phyloP scores from a whole-genome alignment of 2,329 filamentous ascomycete genomes.

The Cryphonectria parasitica region DNA sequence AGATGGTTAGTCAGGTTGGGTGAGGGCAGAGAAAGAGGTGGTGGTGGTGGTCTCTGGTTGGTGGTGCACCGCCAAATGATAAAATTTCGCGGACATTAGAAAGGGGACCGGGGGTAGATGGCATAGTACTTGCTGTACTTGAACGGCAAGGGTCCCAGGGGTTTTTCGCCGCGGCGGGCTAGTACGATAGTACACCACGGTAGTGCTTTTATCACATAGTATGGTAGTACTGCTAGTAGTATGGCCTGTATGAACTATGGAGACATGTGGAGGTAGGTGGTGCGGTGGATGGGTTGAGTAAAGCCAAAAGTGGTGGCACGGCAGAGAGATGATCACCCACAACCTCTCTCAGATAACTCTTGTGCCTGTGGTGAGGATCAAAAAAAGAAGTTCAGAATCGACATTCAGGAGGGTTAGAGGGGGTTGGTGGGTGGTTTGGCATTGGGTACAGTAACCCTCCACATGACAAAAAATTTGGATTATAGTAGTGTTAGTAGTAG shows the following conservation, averaged over 20 bases:
- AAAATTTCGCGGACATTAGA: slow-evolving; percentile 24
- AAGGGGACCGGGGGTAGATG: neutral
- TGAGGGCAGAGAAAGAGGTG: neutral
- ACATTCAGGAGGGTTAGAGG: no score
- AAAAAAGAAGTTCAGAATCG: neutral
- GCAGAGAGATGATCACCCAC: no score
- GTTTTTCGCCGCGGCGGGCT: neutral
- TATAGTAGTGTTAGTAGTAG: neutral
- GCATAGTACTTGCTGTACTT: neutral
- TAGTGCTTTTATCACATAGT: neutral
- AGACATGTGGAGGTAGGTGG: neutral
- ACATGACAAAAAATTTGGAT: neutral
- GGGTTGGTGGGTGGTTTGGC: no score
- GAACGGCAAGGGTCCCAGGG: neutral
- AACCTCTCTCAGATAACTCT: no score
- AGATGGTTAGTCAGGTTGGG: neutral
- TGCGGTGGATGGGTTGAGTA: neutral
- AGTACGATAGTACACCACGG: neutral
- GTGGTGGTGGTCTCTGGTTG: neutral
- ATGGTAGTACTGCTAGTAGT: neutral
- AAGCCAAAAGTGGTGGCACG: no score
- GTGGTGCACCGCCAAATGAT: slow-evolving; percentile 11
- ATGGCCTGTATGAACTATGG: neutral
- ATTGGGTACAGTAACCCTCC: neutral
- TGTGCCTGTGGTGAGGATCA: neutral